phyloP scores from a whole-genome alignment of 2,329 filamentous ascomycete genomes.

The Trichoderma guizhouense region DNA sequence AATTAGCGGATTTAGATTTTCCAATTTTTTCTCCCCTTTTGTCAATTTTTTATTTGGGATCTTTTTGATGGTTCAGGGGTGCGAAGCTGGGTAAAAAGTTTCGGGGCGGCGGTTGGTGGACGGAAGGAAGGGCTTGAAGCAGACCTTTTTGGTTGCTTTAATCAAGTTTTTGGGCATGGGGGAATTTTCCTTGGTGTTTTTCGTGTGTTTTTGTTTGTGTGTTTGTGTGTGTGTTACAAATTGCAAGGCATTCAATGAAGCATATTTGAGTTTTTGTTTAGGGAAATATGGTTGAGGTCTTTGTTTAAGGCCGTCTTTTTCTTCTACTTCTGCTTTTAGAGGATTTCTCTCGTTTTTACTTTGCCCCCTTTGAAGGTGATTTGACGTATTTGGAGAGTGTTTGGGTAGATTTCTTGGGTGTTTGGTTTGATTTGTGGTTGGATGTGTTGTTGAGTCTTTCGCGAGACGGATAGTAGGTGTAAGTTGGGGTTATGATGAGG shows the following conservation, averaged over 20 bases:
- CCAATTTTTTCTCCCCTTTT: not conserved
- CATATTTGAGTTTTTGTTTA: not conserved
- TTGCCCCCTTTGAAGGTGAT: not conserved
- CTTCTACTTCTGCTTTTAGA: not conserved
- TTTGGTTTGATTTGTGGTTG: not conserved
- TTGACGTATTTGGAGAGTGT: not conserved
- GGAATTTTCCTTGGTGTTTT: not conserved
- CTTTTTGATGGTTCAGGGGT: not conserved
- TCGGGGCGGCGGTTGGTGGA: not conserved
- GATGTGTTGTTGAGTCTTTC: not conserved
- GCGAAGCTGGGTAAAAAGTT: not conserved
- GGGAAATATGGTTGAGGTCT: not conserved
- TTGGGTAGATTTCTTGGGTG: not conserved
- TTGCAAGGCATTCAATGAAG: slow-evolving; percentile 7
- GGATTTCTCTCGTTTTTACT: not conserved
- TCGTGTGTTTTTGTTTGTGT: not conserved
- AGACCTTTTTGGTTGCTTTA: not conserved
- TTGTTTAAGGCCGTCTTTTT: not conserved
- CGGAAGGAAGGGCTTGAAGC: not conserved
- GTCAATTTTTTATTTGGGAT: not conserved
- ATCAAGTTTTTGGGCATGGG: not conserved
- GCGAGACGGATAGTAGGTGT: not conserved
- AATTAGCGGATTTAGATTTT: slow-evolving; percentile 7
- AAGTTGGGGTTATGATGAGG: not conserved
- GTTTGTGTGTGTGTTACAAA: not conserved